phyloP scores from a whole-genome alignment of 73 alveolate genomes.

The Paramecium sonneborni region DNA sequence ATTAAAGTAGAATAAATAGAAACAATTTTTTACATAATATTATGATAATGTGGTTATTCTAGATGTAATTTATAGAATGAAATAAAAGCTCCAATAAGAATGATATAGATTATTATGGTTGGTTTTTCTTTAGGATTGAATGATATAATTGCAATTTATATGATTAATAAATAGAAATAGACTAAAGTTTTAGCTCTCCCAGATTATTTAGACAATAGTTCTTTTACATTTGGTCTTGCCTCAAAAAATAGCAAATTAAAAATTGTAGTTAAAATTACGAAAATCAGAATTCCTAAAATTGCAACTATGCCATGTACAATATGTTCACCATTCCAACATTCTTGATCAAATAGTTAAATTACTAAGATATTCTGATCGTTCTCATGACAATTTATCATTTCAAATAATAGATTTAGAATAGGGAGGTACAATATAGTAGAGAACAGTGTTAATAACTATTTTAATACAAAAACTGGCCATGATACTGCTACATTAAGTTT shows the following conservation, averaged over 20 bases:
- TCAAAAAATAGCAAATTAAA: constrained; percentile 4
- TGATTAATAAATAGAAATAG: neutral
- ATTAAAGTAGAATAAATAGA: constrained; percentile 5
- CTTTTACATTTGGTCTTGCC: neutral
- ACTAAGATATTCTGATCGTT: neutral
- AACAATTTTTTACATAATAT: neutral
- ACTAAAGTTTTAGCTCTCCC: constrained; percentile 25
- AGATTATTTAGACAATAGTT: constrained; percentile 7
- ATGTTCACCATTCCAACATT: constrained; percentile 26
- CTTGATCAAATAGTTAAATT: neutral
- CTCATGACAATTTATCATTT: neutral
- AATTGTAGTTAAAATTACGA: neutral
- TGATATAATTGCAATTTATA: neutral
- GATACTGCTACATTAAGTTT: neutral
- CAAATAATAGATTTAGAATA: neutral
- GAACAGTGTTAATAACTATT: neutral
- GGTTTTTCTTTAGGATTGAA: neutral
- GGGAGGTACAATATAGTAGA: constrained; percentile 2
- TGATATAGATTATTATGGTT: constrained; percentile 1
- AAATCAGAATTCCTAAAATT: neutral
- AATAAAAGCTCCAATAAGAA: constrained; percentile 42
- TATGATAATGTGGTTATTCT: constrained; percentile 52
- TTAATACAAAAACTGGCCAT: constrained; percentile 47
- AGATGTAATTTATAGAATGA: constrained; percentile 50
- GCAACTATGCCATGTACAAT: constrained; percentile 47